A percentile compares a stretch with the other conserved stretches of the same genome.
Evolutionary conservation across 2,329 filamentous ascomycete species (phyloP).

Genomic region (Sphaerulina vaccinii): DNA sequence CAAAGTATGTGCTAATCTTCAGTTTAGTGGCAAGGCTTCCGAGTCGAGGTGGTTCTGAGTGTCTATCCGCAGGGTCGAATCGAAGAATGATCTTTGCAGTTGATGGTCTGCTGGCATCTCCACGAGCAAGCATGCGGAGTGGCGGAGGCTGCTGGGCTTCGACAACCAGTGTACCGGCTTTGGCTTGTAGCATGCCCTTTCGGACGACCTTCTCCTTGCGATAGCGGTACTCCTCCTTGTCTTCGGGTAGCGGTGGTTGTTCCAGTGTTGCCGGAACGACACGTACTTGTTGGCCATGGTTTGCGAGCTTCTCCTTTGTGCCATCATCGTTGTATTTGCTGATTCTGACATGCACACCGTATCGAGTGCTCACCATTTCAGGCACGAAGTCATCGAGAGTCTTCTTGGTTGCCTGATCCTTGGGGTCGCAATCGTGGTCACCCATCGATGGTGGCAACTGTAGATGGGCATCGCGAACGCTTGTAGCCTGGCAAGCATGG

Average conservation of each 20-base stretch:
- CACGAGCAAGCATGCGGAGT: slow-evolving; percentile 49
- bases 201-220: slow-evolving; percentile 60
- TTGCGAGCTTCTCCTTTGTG: slow-evolving; percentile 46
- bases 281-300: slow-evolving; percentile 56
- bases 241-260: slow-evolving; percentile 56
- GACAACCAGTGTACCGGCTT: slow-evolving; percentile 58
- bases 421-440: slow-evolving; percentile 15
- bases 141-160: slow-evolving; percentile 59
- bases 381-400: slow-evolving; percentile 62
- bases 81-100: slow-evolving; percentile 57
- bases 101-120: slow-evolving; percentile 44
- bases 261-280: slow-evolving; percentile 60
- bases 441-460: slow-evolving; percentile 59
- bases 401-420: slow-evolving; percentile 46
- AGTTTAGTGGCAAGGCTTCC: slow-evolving; percentile 55
- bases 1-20: slow-evolving; percentile 58
- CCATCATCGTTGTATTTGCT: slow-evolving; percentile 43
- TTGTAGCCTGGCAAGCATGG: slow-evolving; percentile 52
- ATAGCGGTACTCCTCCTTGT: slow-evolving; percentile 51
- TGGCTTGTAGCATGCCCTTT: slow-evolving; percentile 60
- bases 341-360: slow-evolving; percentile 48
- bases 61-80: slow-evolving; percentile 57
- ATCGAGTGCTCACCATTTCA: slow-evolving; percentile 61
- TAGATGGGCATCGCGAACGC: slow-evolving; percentile 57
- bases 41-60: slow-evolving; percentile 53